phyloP scores from a whole-genome alignment of 257 asterid genomes.

The Salvia hispanica region DNA sequence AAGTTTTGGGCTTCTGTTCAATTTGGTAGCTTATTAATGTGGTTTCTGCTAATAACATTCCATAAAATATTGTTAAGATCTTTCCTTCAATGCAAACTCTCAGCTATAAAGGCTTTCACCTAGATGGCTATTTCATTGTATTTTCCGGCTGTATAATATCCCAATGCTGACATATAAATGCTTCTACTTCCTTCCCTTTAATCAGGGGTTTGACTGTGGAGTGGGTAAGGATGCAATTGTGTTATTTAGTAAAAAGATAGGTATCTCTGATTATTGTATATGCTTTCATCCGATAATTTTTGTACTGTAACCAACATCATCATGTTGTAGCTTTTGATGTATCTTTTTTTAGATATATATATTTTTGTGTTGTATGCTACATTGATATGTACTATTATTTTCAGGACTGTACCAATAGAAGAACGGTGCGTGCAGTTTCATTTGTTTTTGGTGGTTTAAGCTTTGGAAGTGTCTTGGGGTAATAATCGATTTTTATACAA shows the following conservation, averaged over 20 bases:
- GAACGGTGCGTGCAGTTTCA: constrained; percentile 96
- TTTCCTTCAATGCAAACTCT: neutral
- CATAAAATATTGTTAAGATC: neutral
- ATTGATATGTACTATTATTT: constrained; percentile 27
- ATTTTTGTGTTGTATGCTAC: constrained; percentile 11
- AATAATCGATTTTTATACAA: constrained; percentile 25
- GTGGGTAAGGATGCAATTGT: neutral
- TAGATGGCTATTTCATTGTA: too few species aligned
- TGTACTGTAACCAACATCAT: constrained; percentile 5
- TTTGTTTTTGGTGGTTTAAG: constrained; percentile 98
- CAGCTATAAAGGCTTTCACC: neutral
- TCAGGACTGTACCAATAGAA: constrained; percentile 85
- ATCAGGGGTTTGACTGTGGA: neutral
- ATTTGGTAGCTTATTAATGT: neutral
- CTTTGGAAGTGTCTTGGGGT: constrained; percentile 96
- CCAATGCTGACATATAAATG: neutral
- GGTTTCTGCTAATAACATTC: neutral
- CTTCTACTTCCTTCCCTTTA: neutral
- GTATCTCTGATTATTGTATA: neutral
- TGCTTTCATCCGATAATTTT: constrained; percentile 11
- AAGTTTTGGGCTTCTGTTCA: too few species aligned
- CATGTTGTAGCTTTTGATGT: neutral
- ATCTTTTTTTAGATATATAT: constrained; percentile 5
- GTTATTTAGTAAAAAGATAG: constrained; percentile 1
- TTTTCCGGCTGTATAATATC: neutral